phyloP scores from a whole-genome alignment of 371 early-diverging fungal genomes.

The Mucor circinelloides region DNA sequence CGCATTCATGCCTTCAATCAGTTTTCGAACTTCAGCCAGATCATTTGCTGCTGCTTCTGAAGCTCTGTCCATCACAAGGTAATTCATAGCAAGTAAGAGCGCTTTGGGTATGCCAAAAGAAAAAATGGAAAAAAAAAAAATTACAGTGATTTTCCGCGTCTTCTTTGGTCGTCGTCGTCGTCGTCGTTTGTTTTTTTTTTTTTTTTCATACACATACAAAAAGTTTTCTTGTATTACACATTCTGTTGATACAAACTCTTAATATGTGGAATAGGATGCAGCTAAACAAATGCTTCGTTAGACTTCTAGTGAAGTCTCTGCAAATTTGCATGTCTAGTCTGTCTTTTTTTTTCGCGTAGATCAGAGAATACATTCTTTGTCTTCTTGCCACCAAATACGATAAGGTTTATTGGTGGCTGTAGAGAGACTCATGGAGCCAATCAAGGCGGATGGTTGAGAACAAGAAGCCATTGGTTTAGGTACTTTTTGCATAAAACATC shows the following conservation, averaged over 20 bases:
- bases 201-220: neutral
- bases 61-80: constrained; percentile 42
- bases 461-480: too few relatives aligned
- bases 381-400: too few relatives aligned
- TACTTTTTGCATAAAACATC: too few relatives aligned
- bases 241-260: neutral
- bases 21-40: constrained; percentile 53
- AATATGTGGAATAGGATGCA: neutral
- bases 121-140: neutral
- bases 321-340: too few relatives aligned
- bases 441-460: too few relatives aligned
- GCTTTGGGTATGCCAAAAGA: neutral
- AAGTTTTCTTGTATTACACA: neutral
- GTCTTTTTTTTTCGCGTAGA: too few relatives aligned
- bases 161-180: too few relatives aligned
- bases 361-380: too few relatives aligned
- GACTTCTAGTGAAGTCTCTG: neutral
- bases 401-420: too few relatives aligned
- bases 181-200: too few relatives aligned
- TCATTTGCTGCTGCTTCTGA: constrained; percentile 55
- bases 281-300: neutral
- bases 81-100: constrained; percentile 8
- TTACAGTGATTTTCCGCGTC: neutral
- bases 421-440: too few relatives aligned
- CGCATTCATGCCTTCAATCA: constrained; percentile 56